Evolutionary conservation across 108 stramenopile species (phyloP).

Genomic region (Aurantiochytrium sp.): DNA sequence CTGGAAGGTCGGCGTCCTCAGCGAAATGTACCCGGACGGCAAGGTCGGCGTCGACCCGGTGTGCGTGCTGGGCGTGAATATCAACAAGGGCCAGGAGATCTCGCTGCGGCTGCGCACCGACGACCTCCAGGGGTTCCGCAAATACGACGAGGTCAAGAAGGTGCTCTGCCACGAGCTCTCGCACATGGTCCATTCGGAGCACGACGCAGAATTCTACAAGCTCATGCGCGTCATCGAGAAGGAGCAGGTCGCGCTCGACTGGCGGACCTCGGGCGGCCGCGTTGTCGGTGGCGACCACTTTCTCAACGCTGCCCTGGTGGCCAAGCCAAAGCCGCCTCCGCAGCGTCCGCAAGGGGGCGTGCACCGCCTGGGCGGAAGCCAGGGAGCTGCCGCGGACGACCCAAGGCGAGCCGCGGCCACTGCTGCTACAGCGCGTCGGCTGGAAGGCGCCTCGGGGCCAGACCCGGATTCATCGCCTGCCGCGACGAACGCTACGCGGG

Average conservation of each 20-base stretch:
- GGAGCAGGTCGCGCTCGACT: constrained; percentile 65
- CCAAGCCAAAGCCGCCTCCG: not conserved
- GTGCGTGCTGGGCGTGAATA: constrained; percentile 72
- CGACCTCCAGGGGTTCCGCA: constrained; percentile 68
- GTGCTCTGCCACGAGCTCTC: constrained; percentile 72
- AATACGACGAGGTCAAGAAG: constrained; percentile 53
- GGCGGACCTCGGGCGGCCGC: constrained; percentile 45
- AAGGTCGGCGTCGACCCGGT: constrained; percentile 63
- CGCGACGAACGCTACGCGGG: no score
- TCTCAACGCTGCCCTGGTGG: not conserved
- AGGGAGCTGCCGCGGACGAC: no score
- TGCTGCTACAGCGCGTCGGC: not conserved
- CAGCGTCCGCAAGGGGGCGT: not conserved
- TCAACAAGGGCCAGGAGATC: constrained; percentile 71
- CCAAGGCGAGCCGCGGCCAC: not conserved
- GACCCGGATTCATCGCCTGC: no score
- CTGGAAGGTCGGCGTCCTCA: constrained; percentile 68
- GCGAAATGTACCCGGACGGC: constrained; percentile 77
- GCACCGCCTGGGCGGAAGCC: not conserved
- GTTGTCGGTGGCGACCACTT: not conserved
- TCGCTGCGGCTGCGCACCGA: constrained; percentile 68
- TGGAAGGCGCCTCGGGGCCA: no score
- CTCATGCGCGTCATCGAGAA: constrained; percentile 71
- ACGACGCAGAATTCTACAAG: constrained; percentile 62
- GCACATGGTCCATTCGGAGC: constrained; percentile 67